Conservation (phyloP, 441 rosid species). For the Erodium moschatum region DNA sequence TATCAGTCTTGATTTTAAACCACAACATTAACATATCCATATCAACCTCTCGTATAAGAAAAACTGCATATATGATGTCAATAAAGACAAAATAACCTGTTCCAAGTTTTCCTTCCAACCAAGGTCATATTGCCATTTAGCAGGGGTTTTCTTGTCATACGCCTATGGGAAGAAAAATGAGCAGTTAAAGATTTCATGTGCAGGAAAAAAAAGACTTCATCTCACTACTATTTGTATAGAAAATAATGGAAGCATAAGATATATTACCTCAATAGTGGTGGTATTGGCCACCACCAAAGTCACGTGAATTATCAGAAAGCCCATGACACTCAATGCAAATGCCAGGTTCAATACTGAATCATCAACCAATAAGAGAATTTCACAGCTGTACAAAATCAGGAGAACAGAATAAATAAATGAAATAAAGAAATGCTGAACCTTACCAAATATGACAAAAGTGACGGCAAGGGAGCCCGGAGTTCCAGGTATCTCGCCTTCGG, state of each 20-base stretch:
- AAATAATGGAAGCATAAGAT: neutral
- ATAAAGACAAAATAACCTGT: constrained; percentile 39
- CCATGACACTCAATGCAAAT: constrained; percentile 68
- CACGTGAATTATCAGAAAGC: constrained; percentile 78
- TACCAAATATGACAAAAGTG: constrained; percentile 66
- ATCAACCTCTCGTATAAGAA: neutral
- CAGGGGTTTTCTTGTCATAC: constrained; percentile 58
- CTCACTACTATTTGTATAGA: neutral
- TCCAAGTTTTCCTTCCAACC: constrained; percentile 77
- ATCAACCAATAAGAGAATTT: constrained; percentile 10
- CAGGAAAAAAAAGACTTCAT: neutral
- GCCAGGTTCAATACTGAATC: constrained; percentile 72
- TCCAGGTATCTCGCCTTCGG: constrained; percentile 59
- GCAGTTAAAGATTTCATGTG: constrained; percentile 9
- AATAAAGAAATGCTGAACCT: constrained; percentile 12
- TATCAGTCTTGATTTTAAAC: no score
- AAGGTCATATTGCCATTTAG: constrained; percentile 77
- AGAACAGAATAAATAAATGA: constrained; percentile 3
- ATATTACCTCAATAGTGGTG: constrained; percentile 75
- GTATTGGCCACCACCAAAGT: constrained; percentile 52
- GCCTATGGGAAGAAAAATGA: constrained; percentile 35
- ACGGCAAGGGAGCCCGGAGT: constrained; percentile 61
- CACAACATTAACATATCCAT: neutral
- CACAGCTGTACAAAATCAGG: constrained; percentile 10
- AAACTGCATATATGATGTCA: neutral